phyloP scores from a whole-genome alignment of 495 filamentous ascomycete genomes.

The Glonium stellatum region DNA sequence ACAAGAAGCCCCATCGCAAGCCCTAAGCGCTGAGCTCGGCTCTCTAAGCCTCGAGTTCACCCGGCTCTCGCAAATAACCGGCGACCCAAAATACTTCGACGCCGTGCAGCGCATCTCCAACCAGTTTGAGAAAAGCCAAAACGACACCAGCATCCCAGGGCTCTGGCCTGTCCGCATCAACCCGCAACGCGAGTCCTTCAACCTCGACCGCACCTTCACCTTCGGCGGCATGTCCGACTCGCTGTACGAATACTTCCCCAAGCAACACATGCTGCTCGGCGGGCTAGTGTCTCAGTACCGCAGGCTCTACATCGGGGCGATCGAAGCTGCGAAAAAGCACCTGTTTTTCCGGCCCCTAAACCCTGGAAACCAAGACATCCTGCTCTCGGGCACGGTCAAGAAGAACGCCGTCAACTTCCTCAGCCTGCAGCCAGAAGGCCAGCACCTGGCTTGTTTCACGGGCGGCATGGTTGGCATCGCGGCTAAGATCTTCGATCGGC shows the following conservation, averaged over 20 bases:
- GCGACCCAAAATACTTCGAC: constrained; percentile 36
- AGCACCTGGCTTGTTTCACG: constrained; percentile 35
- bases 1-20: constrained; percentile 40
- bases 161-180: constrained; percentile 38
- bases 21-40: constrained; percentile 40
- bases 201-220: constrained; percentile 32
- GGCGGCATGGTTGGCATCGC: constrained; percentile 33
- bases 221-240: constrained; percentile 38
- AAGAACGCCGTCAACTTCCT: constrained; percentile 19
- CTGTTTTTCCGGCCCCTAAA: constrained; percentile 45
- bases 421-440: constrained; percentile 35
- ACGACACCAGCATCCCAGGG: constrained; percentile 34
- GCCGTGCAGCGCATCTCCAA: constrained; percentile 30
- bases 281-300: constrained; percentile 38
- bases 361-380: constrained; percentile 36
- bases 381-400: constrained; percentile 35
- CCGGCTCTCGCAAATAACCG: constrained; percentile 34
- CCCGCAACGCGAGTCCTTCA: constrained; percentile 38
- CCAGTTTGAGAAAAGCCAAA: constrained; percentile 32
- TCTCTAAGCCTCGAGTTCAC: constrained; percentile 38
- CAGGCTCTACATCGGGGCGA: constrained; percentile 39
- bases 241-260: constrained; percentile 39
- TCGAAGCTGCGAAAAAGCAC: constrained; percentile 34
- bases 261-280: constrained; percentile 33
- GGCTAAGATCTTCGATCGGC: constrained; percentile 23